Evolutionary conservation across 2,329 filamentous ascomycete genomes (phyloP).

Genomic region (Endothia cerciana): DNA sequence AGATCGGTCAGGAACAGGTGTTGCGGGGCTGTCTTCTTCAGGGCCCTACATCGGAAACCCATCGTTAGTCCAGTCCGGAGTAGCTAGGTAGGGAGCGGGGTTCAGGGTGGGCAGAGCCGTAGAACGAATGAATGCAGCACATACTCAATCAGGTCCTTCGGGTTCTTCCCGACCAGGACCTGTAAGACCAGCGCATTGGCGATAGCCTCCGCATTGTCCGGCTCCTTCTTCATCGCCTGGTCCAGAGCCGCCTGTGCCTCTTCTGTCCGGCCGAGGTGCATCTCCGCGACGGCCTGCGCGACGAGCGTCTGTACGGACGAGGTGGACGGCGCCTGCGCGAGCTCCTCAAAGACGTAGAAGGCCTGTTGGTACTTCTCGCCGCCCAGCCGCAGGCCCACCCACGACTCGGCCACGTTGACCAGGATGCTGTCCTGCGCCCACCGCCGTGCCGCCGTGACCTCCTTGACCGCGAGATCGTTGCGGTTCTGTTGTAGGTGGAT

Average conservation of each 20-base stretch:
- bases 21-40: slow-evolving; percentile 63
- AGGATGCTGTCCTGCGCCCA: slow-evolving; percentile 96
- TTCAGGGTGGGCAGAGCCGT: neutral
- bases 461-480: slow-evolving; percentile 86
- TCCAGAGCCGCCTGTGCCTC: slow-evolving; percentile 87
- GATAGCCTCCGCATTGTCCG: slow-evolving; percentile 72
- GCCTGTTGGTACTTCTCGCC: slow-evolving; percentile 95
- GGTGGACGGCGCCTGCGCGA: slow-evolving; percentile 83
- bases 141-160: slow-evolving; percentile 64
- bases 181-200: slow-evolving; percentile 84
- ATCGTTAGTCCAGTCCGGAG: neutral
- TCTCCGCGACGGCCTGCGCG: slow-evolving; percentile 86
- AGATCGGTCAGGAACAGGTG: slow-evolving; percentile 77
- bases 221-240: slow-evolving; percentile 76
- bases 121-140: slow-evolving; percentile 37
- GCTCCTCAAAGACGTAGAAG: slow-evolving; percentile 97
- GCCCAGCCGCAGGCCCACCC: slow-evolving; percentile 88
- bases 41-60: slow-evolving; percentile 44
- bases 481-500: slow-evolving; percentile 92
- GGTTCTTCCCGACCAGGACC: slow-evolving; percentile 74
- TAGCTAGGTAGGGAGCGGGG: neutral
- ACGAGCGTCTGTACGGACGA: slow-evolving; percentile 77
- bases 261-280: slow-evolving; percentile 85
- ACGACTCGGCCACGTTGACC: slow-evolving; percentile 93
- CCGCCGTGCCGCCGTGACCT: slow-evolving; percentile 81